Evolutionary conservation across 305 asterid genomes (phyloP).

Genomic region (Euphrasia arctica): DNA sequence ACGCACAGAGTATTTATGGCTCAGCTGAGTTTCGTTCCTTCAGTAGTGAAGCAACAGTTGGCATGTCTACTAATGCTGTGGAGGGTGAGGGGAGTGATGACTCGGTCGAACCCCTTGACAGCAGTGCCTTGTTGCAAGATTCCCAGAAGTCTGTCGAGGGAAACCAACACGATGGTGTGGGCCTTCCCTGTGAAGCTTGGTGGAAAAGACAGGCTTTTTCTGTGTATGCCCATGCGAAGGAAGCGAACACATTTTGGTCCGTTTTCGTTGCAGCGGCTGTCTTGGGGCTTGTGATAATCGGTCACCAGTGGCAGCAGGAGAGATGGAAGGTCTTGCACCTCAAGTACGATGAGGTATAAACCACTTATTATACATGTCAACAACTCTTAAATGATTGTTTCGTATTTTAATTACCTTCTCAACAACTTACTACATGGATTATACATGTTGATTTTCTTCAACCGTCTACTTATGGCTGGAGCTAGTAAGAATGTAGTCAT

Average conservation of each 20-base stretch:
- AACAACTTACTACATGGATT: too few species aligned
- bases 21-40: not conserved
- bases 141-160: constrained; percentile 34
- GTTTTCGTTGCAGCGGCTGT: constrained; percentile 71
- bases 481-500: not conserved
- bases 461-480: too few species aligned
- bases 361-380: not conserved
- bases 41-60: constrained; percentile 24
- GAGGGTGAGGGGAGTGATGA: constrained; percentile 34
- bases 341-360: constrained; percentile 60
- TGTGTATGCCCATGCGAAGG: constrained; percentile 60
- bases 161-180: constrained; percentile 36
- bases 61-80: constrained; percentile 12
- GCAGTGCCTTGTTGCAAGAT: constrained; percentile 23
- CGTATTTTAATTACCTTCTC: constrained; percentile 7
- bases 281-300: constrained; percentile 76
- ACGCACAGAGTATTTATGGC: constrained; percentile 34
- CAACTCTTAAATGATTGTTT: constrained; percentile 6
- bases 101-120: constrained; percentile 26
- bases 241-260: constrained; percentile 76
- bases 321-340: constrained; percentile 65
- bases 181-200: constrained; percentile 80
- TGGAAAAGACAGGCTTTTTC: constrained; percentile 69
- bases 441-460: too few species aligned
- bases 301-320: constrained; percentile 77